A percentile compares a stretch with the other conserved stretches of the same genome.
Evolutionary conservation across 169 alveolate species (phyloP).

Genomic region (Neospora caninum): DNA sequence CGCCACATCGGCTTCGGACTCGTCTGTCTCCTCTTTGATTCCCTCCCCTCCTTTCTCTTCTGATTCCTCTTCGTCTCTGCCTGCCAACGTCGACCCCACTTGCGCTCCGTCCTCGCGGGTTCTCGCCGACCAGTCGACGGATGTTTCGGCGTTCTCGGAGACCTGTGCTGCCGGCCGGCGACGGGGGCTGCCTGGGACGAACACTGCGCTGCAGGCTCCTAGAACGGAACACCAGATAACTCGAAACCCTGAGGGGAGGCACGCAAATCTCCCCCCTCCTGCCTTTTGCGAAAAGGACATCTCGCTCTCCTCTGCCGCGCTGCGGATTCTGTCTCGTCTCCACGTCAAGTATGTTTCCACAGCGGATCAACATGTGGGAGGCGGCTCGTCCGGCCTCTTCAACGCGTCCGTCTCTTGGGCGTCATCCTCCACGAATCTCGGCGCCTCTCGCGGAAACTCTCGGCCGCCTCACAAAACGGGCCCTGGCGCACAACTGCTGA

Average conservation of each 20-base stretch:
- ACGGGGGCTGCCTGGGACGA: no score
- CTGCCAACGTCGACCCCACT: not conserved
- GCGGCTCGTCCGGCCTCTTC: not conserved
- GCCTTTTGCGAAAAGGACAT: not conserved
- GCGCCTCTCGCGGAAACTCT: not conserved
- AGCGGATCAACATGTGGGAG: not conserved
- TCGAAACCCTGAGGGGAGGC: no score
- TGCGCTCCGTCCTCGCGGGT: not conserved
- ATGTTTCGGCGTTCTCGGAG: no score
- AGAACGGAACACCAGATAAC: no score
- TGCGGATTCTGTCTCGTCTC: not conserved
- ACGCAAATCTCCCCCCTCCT: no score
- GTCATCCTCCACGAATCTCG: not conserved
- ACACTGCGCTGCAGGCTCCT: no score
- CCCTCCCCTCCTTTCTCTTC: not conserved
- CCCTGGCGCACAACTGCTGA: not conserved
- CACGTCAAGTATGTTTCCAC: not conserved
- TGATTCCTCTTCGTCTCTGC: not conserved
- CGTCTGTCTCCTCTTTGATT: not conserved
- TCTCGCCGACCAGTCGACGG: no score
- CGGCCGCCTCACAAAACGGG: not conserved
- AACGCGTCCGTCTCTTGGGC: not conserved
- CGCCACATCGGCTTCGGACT: not conserved
- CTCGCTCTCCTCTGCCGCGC: not conserved
- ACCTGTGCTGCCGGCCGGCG: no score